Evolutionary conservation across 208 protist genomes (phyloP).

Genomic region (Leishmania aethiopica): DNA sequence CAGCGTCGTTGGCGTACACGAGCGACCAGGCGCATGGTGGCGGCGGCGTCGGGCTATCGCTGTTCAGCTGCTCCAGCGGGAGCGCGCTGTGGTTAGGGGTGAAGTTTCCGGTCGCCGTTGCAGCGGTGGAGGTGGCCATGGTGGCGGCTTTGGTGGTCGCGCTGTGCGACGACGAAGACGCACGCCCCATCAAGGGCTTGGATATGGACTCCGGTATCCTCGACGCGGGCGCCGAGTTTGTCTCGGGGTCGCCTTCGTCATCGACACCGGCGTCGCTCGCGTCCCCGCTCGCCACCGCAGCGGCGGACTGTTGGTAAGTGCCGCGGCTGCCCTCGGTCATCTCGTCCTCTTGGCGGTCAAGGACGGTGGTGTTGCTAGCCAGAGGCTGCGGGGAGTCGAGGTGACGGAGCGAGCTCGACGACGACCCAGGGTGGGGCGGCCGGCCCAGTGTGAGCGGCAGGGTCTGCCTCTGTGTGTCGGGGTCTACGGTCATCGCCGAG

Average conservation of each 20-base stretch:
- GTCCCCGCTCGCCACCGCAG: background rate
- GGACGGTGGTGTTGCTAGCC: background rate
- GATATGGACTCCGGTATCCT: background rate
- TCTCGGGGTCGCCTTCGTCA: background rate
- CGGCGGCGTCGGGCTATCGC: background rate
- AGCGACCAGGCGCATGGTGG: constrained; percentile 19
- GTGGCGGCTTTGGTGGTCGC: background rate
- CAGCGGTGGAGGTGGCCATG: background rate
- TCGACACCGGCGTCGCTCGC: background rate
- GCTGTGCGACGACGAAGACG: background rate
- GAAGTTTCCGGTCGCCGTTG: background rate
- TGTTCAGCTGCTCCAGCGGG: background rate
- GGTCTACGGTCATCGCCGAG: background rate
- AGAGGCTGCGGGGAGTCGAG: background rate
- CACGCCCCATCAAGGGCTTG: background rate
- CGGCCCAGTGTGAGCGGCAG: background rate
- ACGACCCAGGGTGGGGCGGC: background rate
- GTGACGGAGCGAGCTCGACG: background rate
- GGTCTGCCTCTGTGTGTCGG: background rate
- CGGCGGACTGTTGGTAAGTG: background rate
- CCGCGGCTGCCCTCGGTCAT: background rate
- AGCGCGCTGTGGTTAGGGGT: background rate
- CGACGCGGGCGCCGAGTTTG: background rate
- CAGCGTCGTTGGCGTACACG: constrained; percentile 31
- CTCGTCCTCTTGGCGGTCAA: background rate